Base-by-base conservation (phyloP, 1,284 basidiomycete genomes). In the Tilletia setariae region DNA sequence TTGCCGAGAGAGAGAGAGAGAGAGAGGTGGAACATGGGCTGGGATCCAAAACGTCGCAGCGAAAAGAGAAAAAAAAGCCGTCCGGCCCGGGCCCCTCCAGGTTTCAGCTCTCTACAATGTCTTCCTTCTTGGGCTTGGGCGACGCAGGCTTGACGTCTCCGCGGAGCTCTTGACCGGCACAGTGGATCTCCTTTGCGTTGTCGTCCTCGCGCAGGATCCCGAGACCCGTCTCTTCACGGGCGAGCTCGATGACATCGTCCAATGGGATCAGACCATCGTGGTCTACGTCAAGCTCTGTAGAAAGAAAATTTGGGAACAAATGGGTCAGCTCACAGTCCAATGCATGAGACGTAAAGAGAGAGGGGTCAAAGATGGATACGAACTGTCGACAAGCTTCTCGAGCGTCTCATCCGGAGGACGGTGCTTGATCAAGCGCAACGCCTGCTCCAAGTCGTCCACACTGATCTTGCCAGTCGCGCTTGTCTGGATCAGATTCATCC, bases 371-470 rank as follows among this genome's bases (percentile, higher is more conserved):
- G 15, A 23, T 23, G 51, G 2, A 15, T 9, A 61, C 56, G 28
- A 1, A 61, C 56, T 98, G 80, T 94, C 89, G 68, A 95, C 89
- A 49, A 98, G 88, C 63, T 88, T 89, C 73, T 92, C 89, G 23
- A 93, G 90, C n/a, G 92, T 89, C 72, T 94, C 91, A 69, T 95
- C 92, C 67, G 93, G 90, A 1, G 94, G 95, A 65, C 83, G 78
- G 84, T 98, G 96, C 85, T 92, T 92, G 86, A 98, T 98, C 64
- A 95, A 91, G 66, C 89, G 88, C 69, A 98, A 85, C 19, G 94
- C 94, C 78, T 92, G 92, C 83, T 92, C 88, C 67, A 99, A 85
- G 83, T 99, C 95, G 74, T 89, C 87, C 3, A 94, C 89, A 15
- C 92, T 90, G 80, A 99, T 95, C 72, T 92, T 89, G 71, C 95